Evolutionary conservation across 129 eudicot species (phyloP).

Genomic region (Gnaphalium uliginosum): DNA sequence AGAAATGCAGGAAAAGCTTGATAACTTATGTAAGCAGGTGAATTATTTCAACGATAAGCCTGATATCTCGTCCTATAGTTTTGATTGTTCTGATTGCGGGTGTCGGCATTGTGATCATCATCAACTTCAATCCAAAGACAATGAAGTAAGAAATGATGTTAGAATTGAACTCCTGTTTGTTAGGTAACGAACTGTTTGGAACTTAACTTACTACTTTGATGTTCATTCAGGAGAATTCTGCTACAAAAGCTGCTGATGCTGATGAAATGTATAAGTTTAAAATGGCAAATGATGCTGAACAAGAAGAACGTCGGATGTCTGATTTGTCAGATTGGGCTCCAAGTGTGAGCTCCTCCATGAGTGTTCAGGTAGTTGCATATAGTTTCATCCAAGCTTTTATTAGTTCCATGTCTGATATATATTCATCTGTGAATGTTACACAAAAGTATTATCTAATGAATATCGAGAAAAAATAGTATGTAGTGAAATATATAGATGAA

Average conservation of each 20-base stretch:
- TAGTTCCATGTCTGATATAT: neutral
- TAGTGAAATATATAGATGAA: no score
- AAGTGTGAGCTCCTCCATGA: slow-evolving; percentile 63
- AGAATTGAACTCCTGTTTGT: neutral
- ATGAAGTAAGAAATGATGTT: slow-evolving; percentile 36
- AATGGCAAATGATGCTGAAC: slow-evolving; percentile 44
- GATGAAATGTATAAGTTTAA: slow-evolving; percentile 40
- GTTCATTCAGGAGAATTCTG: slow-evolving; percentile 37
- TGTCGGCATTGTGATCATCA: slow-evolving; percentile 53
- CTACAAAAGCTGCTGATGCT: slow-evolving; percentile 16
- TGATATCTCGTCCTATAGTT: slow-evolving; percentile 27
- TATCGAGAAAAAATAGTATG: no score
- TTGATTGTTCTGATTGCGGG: slow-evolving; percentile 27
- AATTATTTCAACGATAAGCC: slow-evolving; percentile 65
- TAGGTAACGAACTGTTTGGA: neutral
- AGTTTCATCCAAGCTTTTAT: neutral
- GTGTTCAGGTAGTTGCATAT: slow-evolving; percentile 58
- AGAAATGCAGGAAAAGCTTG: slow-evolving; percentile 88
- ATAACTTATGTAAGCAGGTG: slow-evolving; percentile 69
- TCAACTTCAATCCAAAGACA: slow-evolving; percentile 25
- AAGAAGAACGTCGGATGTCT: slow-evolving; percentile 95
- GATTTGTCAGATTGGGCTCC: slow-evolving; percentile 93
- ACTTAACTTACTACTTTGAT: neutral
- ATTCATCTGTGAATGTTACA: no score
- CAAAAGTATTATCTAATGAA: no score